These are phyloP conservation scores for Nelumbo lutea DNA, from an alignment of 164 flowering plant species.

Conservation along the genomic window DNA sequence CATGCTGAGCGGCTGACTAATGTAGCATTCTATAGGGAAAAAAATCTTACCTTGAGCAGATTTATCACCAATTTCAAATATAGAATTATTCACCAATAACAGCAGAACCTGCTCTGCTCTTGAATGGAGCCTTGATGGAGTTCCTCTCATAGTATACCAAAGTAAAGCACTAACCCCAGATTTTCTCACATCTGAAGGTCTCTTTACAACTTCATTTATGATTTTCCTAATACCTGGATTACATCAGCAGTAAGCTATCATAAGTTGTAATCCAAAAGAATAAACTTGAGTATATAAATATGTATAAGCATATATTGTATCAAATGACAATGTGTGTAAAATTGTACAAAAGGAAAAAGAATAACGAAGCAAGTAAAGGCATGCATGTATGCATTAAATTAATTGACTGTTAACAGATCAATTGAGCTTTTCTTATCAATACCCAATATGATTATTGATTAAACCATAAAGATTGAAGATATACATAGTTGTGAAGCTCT, in stretches of 20 bases:
- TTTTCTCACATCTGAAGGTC: conserved; percentile 43
- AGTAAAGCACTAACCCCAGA: conserved; percentile 63
- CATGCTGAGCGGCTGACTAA: not conserved
- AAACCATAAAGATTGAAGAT: too few relatives aligned
- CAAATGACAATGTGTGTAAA: too few relatives aligned
- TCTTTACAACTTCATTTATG: conserved; percentile 56
- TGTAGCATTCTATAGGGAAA: not conserved
- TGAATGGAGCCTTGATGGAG: conserved; percentile 71
- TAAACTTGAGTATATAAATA: too few relatives aligned
- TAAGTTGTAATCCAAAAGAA: not conserved
- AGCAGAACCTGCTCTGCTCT: conserved; percentile 48
- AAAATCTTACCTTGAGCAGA: conserved; percentile 38
- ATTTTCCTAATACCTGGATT: conserved; percentile 54
- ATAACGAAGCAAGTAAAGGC: too few relatives aligned
- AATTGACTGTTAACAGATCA: too few relatives aligned
- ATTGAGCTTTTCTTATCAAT: too few relatives aligned
- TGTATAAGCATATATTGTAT: too few relatives aligned
- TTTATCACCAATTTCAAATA: conserved; percentile 36
- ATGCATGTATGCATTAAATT: too few relatives aligned
- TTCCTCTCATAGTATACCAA: conserved; percentile 58
- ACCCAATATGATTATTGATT: too few relatives aligned
- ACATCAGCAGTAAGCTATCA: not conserved
- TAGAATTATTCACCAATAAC: conserved; percentile 34
- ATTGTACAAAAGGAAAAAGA: too few relatives aligned
- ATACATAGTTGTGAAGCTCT: too few relatives aligned